Evolutionary conservation across 805 yeast species (phyloP).

Genomic region (Lipomyces chichibuensis): DNA sequence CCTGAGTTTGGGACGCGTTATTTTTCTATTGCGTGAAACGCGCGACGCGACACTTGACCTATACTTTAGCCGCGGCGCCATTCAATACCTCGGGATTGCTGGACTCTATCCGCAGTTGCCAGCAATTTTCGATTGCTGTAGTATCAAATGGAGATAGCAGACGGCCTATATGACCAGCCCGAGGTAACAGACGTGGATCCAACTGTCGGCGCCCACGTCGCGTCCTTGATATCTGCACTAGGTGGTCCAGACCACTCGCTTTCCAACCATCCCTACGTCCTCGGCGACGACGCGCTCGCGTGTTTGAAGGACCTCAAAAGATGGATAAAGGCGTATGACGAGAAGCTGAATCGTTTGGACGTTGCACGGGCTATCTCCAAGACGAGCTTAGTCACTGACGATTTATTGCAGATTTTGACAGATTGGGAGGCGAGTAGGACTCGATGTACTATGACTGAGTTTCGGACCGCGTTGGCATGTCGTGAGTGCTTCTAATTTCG

Average conservation of each 20-base stretch:
- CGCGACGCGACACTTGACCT: not conserved
- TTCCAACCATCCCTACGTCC: conserved; percentile 60
- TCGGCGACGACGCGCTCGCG: conserved; percentile 86
- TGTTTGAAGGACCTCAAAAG: conserved; percentile 84
- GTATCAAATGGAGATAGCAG: not conserved
- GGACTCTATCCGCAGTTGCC: not conserved
- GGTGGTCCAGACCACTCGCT: conserved; percentile 81
- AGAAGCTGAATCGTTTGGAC: conserved; percentile 65
- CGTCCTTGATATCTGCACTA: conserved; percentile 80
- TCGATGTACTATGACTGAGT: conserved; percentile 44
- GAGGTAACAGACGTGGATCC: conserved; percentile 15
- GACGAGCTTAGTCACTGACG: conserved; percentile 70
- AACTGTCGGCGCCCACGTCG: conserved; percentile 70
- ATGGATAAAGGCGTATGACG: conserved; percentile 87
- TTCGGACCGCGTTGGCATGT: conserved; percentile 68
- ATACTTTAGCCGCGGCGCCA: not conserved
- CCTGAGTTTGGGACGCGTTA: too few species aligned
- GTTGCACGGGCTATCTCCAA: conserved; percentile 89
- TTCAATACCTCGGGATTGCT: not conserved
- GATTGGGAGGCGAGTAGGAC: conserved; percentile 60
- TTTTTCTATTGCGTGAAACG: too few species aligned
- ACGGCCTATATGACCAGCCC: not conserved
- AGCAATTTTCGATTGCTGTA: not conserved
- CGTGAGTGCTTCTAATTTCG: conserved; percentile 28
- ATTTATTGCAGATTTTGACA: conserved; percentile 71